Conservation (phyloP, 192 early-diverging fungal species). For the Phycomyces nitens region DNA sequence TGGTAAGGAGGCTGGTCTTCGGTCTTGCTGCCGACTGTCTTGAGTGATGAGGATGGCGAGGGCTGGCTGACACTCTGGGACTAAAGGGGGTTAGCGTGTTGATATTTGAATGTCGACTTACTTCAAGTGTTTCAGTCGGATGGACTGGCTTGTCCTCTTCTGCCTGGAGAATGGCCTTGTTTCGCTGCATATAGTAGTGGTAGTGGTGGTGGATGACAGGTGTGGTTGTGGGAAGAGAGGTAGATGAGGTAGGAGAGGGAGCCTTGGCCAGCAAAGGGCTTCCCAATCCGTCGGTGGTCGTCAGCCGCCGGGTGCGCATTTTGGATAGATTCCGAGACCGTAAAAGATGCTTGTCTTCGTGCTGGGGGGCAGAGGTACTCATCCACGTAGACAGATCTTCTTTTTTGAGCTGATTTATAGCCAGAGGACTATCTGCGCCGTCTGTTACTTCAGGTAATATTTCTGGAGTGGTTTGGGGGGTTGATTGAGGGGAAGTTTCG, state of each 20-base stretch:
- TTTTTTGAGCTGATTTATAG: not conserved
- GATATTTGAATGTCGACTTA: not conserved
- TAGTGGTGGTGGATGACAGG: conserved; percentile 35
- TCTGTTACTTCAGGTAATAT: no score
- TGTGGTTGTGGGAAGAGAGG: conserved; percentile 4
- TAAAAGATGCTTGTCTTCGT: conserved; percentile 3
- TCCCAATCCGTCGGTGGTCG: not conserved
- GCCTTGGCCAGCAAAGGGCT: conserved; percentile 2
- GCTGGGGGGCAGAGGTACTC: not conserved
- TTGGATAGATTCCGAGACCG: not conserved
- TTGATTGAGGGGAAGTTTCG: no score
- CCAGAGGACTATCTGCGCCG: no score
- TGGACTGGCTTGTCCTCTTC: not conserved
- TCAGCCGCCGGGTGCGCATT: not conserved
- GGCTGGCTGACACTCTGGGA: not conserved
- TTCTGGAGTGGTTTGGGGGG: no score
- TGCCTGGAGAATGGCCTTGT: not conserved
- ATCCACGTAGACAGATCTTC: not conserved
- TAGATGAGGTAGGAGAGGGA: conserved; percentile 5
- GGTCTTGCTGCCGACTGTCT: not conserved
- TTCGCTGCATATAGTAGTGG: conserved; percentile 27
- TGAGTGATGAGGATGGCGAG: conserved; percentile 7
- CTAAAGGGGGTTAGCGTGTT: not conserved
- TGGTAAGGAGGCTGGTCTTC: not conserved
- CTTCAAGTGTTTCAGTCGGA: not conserved